These are phyloP conservation scores for Aspergillus alliaceus DNA, from an alignment of 2,329 filamentous ascomycete genomes.

Conservation along the genomic window DNA sequence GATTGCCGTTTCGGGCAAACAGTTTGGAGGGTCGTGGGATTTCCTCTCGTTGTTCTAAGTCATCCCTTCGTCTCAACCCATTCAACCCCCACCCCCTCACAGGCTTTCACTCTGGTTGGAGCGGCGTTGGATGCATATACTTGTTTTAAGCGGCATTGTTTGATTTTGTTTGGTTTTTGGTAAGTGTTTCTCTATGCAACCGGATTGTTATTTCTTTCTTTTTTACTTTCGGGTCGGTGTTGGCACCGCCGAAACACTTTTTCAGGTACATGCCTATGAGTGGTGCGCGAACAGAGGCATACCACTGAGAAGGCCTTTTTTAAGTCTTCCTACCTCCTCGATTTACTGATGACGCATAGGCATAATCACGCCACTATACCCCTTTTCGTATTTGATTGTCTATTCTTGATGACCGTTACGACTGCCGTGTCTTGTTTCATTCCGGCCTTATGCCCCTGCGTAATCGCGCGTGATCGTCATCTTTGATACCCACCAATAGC, in stretches of 20 bases:
- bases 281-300: background rate
- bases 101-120: constrained; percentile 13
- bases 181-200: constrained; percentile 9
- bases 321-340: background rate
- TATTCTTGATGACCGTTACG: constrained; percentile 24
- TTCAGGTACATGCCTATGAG: background rate
- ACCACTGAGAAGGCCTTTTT: background rate
- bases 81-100: constrained; percentile 15
- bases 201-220: background rate
- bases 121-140: constrained; percentile 29
- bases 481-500: constrained; percentile 25
- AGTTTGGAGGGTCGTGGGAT: constrained; percentile 24
- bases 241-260: background rate
- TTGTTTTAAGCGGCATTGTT: constrained; percentile 29
- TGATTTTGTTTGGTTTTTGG: constrained; percentile 18
- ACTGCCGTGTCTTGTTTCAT: constrained; percentile 6
- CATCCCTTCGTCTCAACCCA: constrained; percentile 6
- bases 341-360: constrained; percentile 9
- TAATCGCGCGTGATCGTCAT: constrained; percentile 11
- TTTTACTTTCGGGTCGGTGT: background rate
- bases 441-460: constrained; percentile 4
- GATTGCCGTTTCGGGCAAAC: constrained; percentile 37
- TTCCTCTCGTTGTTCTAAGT: constrained; percentile 24
- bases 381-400: constrained; percentile 12
- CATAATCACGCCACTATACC: constrained; percentile 18